Percentiles rank a stretch among this genome's conserved stretches.
Evolutionary conservation across 139 green algal genomes (phyloP).

Genomic region (Choricystis sp.): DNA sequence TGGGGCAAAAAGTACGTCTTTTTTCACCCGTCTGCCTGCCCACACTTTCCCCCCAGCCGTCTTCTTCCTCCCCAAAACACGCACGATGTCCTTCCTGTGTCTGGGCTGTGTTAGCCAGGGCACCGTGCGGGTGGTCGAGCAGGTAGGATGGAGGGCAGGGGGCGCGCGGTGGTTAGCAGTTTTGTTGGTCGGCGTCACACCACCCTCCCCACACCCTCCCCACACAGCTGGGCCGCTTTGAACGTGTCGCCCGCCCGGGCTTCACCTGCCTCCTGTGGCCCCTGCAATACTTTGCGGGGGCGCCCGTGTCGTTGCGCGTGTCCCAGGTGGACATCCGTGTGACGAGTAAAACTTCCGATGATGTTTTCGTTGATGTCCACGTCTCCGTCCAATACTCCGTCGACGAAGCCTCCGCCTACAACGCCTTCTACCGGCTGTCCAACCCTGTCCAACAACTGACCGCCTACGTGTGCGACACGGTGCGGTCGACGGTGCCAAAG

Average conservation of each 20-base stretch:
- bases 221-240: slow-evolving; percentile 24
- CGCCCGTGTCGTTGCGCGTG: slow-evolving; percentile 40
- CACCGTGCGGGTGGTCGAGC: background rate
- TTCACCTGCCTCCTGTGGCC: slow-evolving; percentile 43
- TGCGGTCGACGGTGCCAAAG: slow-evolving; percentile 45
- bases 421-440: slow-evolving; percentile 67
- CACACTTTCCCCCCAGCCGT: background rate
- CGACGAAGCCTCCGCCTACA: background rate
- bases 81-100: background rate
- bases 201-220: background rate
- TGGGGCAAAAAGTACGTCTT: too few relatives aligned
- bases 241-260: slow-evolving; percentile 18
- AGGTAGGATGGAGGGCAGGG: too few relatives aligned
- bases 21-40: background rate
- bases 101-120: background rate
- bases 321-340: slow-evolving; percentile 55
- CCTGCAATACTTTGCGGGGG: slow-evolving; percentile 26
- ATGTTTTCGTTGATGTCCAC: slow-evolving; percentile 58
- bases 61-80: background rate
- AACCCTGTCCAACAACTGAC: slow-evolving; percentile 39
- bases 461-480: slow-evolving; percentile 45
- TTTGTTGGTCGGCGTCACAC: too few relatives aligned
- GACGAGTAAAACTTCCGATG: slow-evolving; percentile 69
- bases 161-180: too few relatives aligned
- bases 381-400: slow-evolving; percentile 68